These are phyloP conservation scores for Yamadazyma sp. DNA, from an alignment of 1,139 yeast species.

Conservation along the genomic window DNA sequence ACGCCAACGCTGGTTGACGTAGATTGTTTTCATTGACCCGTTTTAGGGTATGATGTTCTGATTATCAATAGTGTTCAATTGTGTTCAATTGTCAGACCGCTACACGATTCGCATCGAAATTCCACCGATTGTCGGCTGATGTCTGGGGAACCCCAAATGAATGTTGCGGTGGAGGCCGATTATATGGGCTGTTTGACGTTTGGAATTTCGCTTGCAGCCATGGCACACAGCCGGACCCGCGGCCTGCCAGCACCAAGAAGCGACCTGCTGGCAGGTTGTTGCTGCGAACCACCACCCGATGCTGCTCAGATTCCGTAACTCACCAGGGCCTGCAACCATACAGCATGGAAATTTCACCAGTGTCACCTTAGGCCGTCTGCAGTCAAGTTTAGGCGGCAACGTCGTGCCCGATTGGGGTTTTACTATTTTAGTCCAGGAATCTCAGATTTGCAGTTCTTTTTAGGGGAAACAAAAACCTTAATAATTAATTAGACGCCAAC, in stretches of 20 bases:
- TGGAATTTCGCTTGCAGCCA: too few species aligned
- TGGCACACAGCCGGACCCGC: too few species aligned
- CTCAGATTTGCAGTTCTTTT: background rate
- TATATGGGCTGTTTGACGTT: too few species aligned
- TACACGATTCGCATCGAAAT: slow-evolving; percentile 1
- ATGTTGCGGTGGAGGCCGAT: too few species aligned
- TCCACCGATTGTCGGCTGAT: too few species aligned
- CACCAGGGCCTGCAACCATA: background rate
- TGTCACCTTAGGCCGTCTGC: background rate
- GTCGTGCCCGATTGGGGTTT: background rate
- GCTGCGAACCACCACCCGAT: too few species aligned
- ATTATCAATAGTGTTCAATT: background rate
- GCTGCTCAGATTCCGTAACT: too few species aligned
- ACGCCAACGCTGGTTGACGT: background rate
- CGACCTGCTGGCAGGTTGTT: too few species aligned
- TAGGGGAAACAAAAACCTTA: background rate
- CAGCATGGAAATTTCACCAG: background rate
- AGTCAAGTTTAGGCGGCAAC: background rate
- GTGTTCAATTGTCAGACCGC: too few species aligned
- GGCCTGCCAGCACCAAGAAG: too few species aligned
- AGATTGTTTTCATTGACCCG: background rate
- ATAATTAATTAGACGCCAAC: background rate
- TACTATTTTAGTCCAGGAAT: background rate
- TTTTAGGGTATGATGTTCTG: background rate
- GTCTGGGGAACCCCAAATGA: background rate